Evolutionary conservation across 352 stramenopile species (phyloP), one percentile per base, ranked within the genome.

Genomic region (Globisporangium paroecandrum): DNA sequence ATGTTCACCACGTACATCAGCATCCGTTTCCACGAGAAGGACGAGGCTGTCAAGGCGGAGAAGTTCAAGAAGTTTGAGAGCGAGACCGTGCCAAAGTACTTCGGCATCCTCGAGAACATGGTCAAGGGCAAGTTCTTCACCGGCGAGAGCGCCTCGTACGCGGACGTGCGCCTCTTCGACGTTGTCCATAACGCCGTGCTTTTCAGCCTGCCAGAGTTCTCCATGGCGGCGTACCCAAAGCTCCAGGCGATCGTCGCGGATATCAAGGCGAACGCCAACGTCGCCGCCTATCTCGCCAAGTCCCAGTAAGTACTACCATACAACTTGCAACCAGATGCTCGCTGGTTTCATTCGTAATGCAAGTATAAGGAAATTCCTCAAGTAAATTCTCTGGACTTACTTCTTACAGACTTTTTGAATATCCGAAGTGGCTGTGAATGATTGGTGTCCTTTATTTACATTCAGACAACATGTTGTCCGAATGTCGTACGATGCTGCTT

Each of bases 101-200:
- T 94, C 29, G 51, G 36, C 7, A 56, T 68, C 32, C 62, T 92
- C 1, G 79, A 91, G 68, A 73, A 64, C 34, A 47, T 77, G 24
- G 70, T 91, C n/a, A 27, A 69, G 22, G 81, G 79, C 34, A 76
- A 75, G 60, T 91, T 83, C 62, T 74, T 92, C 61, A 64, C 78
- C 3, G 83, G 80, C 27, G 79, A 85, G 54, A 75, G 73, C 56
- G 2, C 73, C 12, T 75, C 75, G 51, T 64, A 76, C 38, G 77
- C 74, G 0, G 80, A 91, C 61, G 10, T 91, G 34, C 62, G 75
- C 18, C 51, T 86, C 34, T 76, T 85, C 24, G 77, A 87, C 66
- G n/a, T 82, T 12, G 62, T 80, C 9, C 25, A 75, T 1, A 88
- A 89, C 74, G 64, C 66, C 4, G 10, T 92, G 20, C 75, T 66